Percentiles rank a stretch among this genome's conserved stretches.
phyloP scores from a whole-genome alignment of 805 yeast species.

The Wickerhamomyces bovis region DNA sequence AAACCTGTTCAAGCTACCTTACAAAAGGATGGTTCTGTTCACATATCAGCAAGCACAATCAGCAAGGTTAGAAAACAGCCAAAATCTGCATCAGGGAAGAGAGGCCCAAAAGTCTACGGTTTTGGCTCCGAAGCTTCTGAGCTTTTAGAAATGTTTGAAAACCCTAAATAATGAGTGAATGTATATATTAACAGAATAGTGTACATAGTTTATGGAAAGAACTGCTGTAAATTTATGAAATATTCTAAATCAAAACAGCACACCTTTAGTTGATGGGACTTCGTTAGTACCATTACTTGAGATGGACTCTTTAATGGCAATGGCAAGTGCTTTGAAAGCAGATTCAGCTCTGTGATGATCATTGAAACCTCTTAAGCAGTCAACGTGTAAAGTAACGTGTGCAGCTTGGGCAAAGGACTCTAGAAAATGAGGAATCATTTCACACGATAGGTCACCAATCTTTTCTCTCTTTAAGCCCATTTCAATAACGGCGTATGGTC shows the following conservation, averaged over 20 bases:
- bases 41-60: not conserved
- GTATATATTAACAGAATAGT: not conserved
- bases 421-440: constrained; percentile 96
- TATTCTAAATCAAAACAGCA: constrained; percentile 60
- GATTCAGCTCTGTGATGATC: constrained; percentile 96
- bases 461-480: constrained; percentile 88
- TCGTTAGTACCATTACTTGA: constrained; percentile 81
- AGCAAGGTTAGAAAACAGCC: not conserved
- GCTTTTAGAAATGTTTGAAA: not conserved
- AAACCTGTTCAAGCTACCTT: constrained; percentile 33
- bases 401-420: constrained; percentile 94
- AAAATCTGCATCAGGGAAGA: not conserved
- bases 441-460: constrained; percentile 86
- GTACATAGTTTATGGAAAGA: not conserved
- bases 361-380: constrained; percentile 86
- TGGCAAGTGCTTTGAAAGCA: constrained; percentile 93
- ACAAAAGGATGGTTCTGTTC: constrained; percentile 31
- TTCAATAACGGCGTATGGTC: constrained; percentile 89
- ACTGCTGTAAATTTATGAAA: not conserved
- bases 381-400: constrained; percentile 87
- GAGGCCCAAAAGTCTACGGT: not conserved
- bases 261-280: constrained; percentile 96
- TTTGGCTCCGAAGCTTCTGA: not conserved
- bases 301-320: constrained; percentile 84
- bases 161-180: not conserved